These are phyloP conservation scores for Paecilomyces dactylethromorphus DNA, from an alignment of 2,329 filamentous ascomycete species.

Conservation along the genomic window DNA sequence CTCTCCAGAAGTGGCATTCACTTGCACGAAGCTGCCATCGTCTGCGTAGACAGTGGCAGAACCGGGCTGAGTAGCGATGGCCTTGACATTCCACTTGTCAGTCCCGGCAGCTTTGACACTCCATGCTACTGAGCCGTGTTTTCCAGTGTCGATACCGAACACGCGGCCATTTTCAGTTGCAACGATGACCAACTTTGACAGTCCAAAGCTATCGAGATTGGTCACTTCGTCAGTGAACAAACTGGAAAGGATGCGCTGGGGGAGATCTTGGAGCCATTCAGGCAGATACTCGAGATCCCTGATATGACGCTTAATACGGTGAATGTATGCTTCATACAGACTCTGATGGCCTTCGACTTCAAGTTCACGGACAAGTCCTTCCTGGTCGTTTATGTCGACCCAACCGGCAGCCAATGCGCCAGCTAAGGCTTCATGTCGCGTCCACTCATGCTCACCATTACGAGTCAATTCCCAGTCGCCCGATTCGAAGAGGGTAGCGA, in stretches of 20 bases:
- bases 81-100: slow-evolving; percentile 60
- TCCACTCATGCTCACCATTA: slow-evolving; percentile 77
- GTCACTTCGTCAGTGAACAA: slow-evolving; percentile 52
- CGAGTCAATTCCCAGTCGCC: slow-evolving; percentile 77
- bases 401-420: slow-evolving; percentile 73
- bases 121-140: slow-evolving; percentile 71
- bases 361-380: slow-evolving; percentile 70
- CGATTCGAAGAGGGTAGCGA: slow-evolving; percentile 59
- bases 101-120: slow-evolving; percentile 58
- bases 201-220: slow-evolving; percentile 62
- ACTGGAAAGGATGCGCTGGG: slow-evolving; percentile 60
- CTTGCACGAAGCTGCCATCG: slow-evolving; percentile 55
- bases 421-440: slow-evolving; percentile 73
- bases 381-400: slow-evolving; percentile 67
- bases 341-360: slow-evolving; percentile 83
- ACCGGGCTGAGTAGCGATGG: slow-evolving; percentile 58
- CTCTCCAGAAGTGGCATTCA: slow-evolving; percentile 39
- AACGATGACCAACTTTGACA: slow-evolving; percentile 76
- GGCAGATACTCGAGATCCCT: slow-evolving; percentile 69
- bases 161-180: slow-evolving; percentile 74
- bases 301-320: slow-evolving; percentile 76
- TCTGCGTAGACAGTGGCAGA: slow-evolving; percentile 53
- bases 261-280: slow-evolving; percentile 63
- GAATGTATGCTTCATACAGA: slow-evolving; percentile 72
- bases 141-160: slow-evolving; percentile 71